Base-by-base conservation (phyloP, 306 rosid species). In the Morella rubra region DNA sequence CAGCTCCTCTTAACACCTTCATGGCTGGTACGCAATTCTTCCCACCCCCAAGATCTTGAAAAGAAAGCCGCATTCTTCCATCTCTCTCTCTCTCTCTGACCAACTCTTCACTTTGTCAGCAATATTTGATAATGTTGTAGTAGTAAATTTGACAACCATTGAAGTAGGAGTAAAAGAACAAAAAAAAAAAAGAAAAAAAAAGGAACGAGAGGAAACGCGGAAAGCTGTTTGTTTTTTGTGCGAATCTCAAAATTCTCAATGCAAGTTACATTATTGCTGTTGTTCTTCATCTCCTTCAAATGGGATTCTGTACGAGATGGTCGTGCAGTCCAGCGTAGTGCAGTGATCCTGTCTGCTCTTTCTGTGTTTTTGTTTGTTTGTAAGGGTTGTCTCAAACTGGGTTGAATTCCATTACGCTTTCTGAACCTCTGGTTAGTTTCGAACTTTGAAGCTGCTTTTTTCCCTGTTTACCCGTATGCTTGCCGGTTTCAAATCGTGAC, bases 1-100 rank as follows among this genome's bases (percentile, higher is more conserved):
- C 89, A 16, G 81, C 93, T 78, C 90, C 93, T 7, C 80, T 87
- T n/a, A 92, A 82, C 86, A 67, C 96, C 41, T 96, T 77, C 92
- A 89, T 96, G 87, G 84, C 93, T 76, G 90, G 97, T 89, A 96
- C 99, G 97, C 99, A 96, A 85, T 96, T 92, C 97, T 96, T 92
- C 97, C 91, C 86, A 76, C 97, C 91, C 71, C 97, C 96, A 82
- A 91, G 99, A 90, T 91, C 99, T 83, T 92, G 89, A 88, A 78
- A 80, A 71, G 45, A 56, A 74, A 75, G 49, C 19, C 50, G 50
- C 72, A 22, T 47, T 51, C 70, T 68, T 69, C 50, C 13, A 8
- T 49, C 6, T 37, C 78, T 79, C 60, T 83, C 74, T 22, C 7
- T 69, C 81, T 8, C 71, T 76, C 6, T 53, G 70, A n/a, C 56